These are phyloP conservation scores for Themeda triandra DNA, from an alignment of 176 grass and related monocot species.

Conservation along the genomic window DNA sequence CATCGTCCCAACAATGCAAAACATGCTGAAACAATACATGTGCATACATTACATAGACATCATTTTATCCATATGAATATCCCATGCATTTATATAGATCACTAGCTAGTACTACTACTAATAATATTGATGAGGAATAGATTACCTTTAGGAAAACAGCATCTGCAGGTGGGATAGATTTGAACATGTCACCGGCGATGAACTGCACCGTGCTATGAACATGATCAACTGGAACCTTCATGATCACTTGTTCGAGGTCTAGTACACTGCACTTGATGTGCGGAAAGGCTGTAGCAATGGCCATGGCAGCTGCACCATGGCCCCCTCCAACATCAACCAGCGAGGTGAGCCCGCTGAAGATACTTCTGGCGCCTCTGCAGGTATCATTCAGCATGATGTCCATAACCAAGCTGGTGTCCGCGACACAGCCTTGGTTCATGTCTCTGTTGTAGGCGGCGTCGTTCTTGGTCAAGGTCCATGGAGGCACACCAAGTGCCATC, in stretches of 20 bases:
- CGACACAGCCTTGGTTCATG: not conserved
- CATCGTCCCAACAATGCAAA: not conserved
- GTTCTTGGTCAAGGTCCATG: not conserved
- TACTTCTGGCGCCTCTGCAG: not conserved
- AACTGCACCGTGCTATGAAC: conserved; percentile 8
- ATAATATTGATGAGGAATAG: no score
- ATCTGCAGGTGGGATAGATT: not conserved
- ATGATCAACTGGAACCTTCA: not conserved
- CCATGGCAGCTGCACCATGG: not conserved
- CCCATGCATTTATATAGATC: no score
- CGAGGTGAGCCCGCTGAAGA: conserved; percentile 28
- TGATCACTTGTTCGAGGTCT: not conserved
- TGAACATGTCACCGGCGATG: conserved; percentile 10
- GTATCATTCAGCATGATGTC: conserved; percentile 8
- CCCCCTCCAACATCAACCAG: conserved; percentile 38
- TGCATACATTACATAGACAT: not conserved
- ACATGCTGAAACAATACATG: not conserved
- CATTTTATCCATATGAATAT: not conserved
- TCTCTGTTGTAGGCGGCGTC: not conserved
- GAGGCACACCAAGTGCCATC: not conserved
- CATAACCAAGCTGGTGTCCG: conserved; percentile 7
- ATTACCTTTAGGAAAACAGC: conserved; percentile 2
- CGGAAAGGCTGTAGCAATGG: conserved; percentile 30
- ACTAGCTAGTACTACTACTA: not conserved
- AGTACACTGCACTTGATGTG: conserved; percentile 29